These are phyloP conservation scores for Talaromyces ruber DNA, from an alignment of 495 filamentous ascomycete genomes.

Conservation along the genomic window DNA sequence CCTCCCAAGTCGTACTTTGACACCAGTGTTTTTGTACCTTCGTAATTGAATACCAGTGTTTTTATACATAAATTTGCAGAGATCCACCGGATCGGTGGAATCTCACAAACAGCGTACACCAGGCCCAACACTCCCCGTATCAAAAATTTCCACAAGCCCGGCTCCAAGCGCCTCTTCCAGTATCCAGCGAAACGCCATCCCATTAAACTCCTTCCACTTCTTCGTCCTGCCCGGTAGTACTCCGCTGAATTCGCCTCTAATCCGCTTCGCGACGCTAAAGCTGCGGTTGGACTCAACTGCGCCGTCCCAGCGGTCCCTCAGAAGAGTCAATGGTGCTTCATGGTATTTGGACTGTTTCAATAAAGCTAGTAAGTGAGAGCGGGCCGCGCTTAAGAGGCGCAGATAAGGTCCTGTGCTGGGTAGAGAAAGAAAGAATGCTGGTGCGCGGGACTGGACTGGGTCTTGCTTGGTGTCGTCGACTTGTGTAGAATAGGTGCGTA, in stretches of 20 bases:
- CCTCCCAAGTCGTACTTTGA: neutral
- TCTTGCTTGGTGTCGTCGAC: constrained; percentile 10
- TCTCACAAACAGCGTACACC: constrained; percentile 52
- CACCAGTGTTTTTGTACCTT: neutral
- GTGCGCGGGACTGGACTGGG: constrained; percentile 21
- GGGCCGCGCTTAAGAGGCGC: constrained; percentile 56
- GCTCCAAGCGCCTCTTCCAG: constrained; percentile 70
- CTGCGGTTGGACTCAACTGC: constrained; percentile 52
- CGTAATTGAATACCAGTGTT: neutral
- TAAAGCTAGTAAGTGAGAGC: constrained; percentile 56
- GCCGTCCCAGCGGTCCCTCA: constrained; percentile 78
- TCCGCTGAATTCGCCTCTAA: constrained; percentile 59
- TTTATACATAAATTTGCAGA: neutral
- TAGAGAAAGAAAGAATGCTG: constrained; percentile 53
- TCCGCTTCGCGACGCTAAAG: constrained; percentile 49
- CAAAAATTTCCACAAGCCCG: constrained; percentile 75
- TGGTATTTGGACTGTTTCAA: constrained; percentile 54
- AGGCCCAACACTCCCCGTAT: constrained; percentile 72
- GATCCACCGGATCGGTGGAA: neutral
- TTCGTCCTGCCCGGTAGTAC: constrained; percentile 64
- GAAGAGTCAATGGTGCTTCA: constrained; percentile 56
- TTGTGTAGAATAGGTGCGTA: constrained; percentile 37
- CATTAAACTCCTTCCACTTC: constrained; percentile 77
- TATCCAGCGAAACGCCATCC: constrained; percentile 70
- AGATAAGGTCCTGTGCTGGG: constrained; percentile 69